These are phyloP conservation scores for Trapa bicornis DNA, from an alignment of 345 rosid genomes.

Conservation along the genomic window DNA sequence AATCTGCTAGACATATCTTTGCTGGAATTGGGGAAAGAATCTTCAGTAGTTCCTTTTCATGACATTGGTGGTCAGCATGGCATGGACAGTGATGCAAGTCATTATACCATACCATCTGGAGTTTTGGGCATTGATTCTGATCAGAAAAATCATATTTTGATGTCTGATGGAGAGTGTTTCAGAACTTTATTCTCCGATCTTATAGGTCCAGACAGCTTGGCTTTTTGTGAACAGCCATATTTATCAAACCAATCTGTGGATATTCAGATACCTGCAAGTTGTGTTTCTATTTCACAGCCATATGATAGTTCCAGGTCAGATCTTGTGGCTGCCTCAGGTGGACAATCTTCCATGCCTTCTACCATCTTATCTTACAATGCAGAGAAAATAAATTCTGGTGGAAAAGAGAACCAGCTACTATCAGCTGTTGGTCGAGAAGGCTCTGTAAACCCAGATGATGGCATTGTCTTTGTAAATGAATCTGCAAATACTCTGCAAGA, in stretches of 20 bases:
- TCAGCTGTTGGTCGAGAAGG: conserved; percentile 39
- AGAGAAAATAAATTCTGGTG: conserved; percentile 16
- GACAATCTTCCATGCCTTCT: conserved; percentile 24
- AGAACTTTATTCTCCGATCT: conserved; percentile 37
- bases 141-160: conserved; percentile 38
- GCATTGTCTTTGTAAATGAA: conserved; percentile 36
- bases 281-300: conserved; percentile 23
- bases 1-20: conserved; percentile 34
- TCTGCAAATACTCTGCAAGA: conserved; percentile 31
- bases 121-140: conserved; percentile 23
- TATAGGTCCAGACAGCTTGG: conserved; percentile 21
- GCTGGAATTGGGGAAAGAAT: conserved; percentile 34
- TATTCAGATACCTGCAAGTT: background rate
- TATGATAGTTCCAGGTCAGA: conserved; percentile 34
- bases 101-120: conserved; percentile 25
- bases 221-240: conserved; percentile 25
- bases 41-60: conserved; percentile 35
- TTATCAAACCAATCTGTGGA: conserved; percentile 26
- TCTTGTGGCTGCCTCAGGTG: conserved; percentile 29
- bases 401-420: conserved; percentile 31
- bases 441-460: conserved; percentile 19
- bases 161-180: conserved; percentile 84
- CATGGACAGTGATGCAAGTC: conserved; percentile 26
- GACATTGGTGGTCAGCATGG: conserved; percentile 16
- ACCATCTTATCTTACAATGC: conserved; percentile 25